A percentile compares a stretch with the other conserved stretches of the same genome.
phyloP scores from a whole-genome alignment of 108 stramenopile species.

The Cylindrotheca fusiformis region DNA sequence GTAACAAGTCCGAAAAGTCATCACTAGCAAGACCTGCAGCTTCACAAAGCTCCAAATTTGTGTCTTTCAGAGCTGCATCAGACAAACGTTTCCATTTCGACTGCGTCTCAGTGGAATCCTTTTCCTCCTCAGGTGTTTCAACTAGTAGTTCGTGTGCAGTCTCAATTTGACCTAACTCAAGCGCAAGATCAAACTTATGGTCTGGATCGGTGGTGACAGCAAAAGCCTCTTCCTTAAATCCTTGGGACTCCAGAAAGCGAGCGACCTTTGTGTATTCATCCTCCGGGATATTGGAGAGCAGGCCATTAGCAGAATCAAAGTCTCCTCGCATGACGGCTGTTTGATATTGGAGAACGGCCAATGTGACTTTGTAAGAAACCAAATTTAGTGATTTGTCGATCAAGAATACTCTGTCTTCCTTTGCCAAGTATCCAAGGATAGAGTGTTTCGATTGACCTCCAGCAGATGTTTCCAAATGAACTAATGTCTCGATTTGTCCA shows the following conservation, averaged over 20 bases:
- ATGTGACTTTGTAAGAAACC: slow-evolving; percentile 88
- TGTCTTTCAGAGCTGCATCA: slow-evolving; percentile 93
- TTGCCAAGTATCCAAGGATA: slow-evolving; percentile 96
- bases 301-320: slow-evolving; percentile 95
- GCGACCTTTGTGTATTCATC: slow-evolving; percentile 93
- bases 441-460: slow-evolving; percentile 79
- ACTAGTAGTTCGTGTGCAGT: slow-evolving; percentile 79
- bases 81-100: slow-evolving; percentile 97
- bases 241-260: slow-evolving; percentile 97
- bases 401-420: slow-evolving; percentile 97
- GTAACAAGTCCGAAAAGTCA: slow-evolving; percentile 91
- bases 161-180: slow-evolving; percentile 93
- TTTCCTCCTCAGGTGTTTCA: slow-evolving; percentile 82
- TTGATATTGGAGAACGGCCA: slow-evolving; percentile 96
- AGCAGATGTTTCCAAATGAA: slow-evolving; percentile 88
- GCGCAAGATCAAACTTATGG: slow-evolving; percentile 96
- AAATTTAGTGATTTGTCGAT: slow-evolving; percentile 93
- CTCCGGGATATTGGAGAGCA: slow-evolving; percentile 90
- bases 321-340: slow-evolving; percentile 99
- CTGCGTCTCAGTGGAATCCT: slow-evolving; percentile 91
- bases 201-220: slow-evolving; percentile 93
- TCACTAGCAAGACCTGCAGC: slow-evolving; percentile 84
- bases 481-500: slow-evolving; percentile 96
- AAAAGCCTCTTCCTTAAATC: slow-evolving; percentile 99
- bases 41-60: slow-evolving; percentile 93